A percentile compares a stretch with the other conserved stretches of the same genome.
Evolutionary conservation across 2,329 filamentous ascomycete genomes (phyloP).

Genomic region (Aspergillus cejpii): DNA sequence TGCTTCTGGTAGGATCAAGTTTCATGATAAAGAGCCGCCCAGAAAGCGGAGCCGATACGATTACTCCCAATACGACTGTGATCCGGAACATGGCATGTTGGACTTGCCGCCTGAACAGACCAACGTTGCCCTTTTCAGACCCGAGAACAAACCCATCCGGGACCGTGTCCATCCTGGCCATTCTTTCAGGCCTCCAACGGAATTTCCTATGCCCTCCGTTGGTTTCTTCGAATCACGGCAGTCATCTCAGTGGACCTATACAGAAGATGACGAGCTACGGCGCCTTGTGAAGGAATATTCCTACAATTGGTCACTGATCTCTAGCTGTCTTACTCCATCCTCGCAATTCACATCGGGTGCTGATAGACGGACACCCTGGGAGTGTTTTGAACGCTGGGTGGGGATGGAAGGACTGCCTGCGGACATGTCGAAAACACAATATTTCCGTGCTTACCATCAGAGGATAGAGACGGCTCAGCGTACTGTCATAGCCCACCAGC

Average conservation of each 20-base stretch:
- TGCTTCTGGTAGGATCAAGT: conserved; percentile 69
- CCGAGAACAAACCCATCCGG: conserved; percentile 80
- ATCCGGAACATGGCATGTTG: conserved; percentile 47
- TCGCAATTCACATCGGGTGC: conserved; percentile 77
- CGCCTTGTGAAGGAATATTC: conserved; percentile 82
- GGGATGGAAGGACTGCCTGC: conserved; percentile 81
- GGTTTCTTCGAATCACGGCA: conserved; percentile 82
- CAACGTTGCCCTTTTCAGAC: conserved; percentile 79
- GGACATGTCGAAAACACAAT: conserved; percentile 92
- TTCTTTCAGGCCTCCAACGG: conserved; percentile 86
- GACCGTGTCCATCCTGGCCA: conserved; percentile 86
- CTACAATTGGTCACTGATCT: conserved; percentile 96
- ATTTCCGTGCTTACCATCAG: conserved; percentile 71
- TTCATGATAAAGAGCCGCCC: conserved; percentile 59
- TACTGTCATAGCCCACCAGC: conserved; percentile 52
- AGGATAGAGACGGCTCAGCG: conserved; percentile 58
- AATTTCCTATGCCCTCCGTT: conserved; percentile 82
- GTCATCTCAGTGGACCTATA: conserved; percentile 83
- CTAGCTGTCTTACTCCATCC: conserved; percentile 65
- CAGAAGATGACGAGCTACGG: conserved; percentile 85
- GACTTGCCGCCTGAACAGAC: conserved; percentile 62
- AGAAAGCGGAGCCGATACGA: conserved; percentile 76
- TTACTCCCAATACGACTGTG: conserved; percentile 66
- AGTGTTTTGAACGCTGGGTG: conserved; percentile 97
- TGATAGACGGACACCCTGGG: conserved; percentile 90